Evolutionary conservation across 129 eudicot species (phyloP).

Genomic region (Ambrosia artemisiifolia): DNA sequence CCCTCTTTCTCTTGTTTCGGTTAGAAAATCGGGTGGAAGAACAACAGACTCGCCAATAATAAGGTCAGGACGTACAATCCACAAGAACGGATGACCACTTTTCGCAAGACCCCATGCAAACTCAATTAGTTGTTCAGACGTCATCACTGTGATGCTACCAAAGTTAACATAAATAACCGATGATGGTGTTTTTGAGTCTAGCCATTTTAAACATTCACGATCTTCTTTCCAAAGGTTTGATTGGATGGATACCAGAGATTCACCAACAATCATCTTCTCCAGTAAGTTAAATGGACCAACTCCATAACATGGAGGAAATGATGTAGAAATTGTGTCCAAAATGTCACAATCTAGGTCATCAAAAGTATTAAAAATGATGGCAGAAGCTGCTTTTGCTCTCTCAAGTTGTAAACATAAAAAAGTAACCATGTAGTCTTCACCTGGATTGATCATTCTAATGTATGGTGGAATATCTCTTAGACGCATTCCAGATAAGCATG

Average conservation of each 20-base stretch:
- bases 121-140: background rate
- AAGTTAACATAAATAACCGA: background rate
- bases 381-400: background rate
- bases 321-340: background rate
- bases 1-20: no score
- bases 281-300: background rate
- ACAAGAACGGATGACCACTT: no score
- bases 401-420: background rate
- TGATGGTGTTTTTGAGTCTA: background rate
- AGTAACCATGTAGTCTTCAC: background rate
- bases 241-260: background rate
- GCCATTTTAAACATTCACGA: background rate
- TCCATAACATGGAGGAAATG: background rate
- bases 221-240: constrained; percentile 2
- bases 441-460: background rate
- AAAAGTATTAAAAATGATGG: background rate
- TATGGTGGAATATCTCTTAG: background rate
- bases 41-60: no score
- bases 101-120: no score
- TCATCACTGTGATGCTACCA: background rate
- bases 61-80: no score
- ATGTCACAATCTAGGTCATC: background rate
- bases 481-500: background rate
- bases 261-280: background rate
- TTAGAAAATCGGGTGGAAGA: no score